phyloP scores from a whole-genome alignment of 371 early-diverging fungal species.

The Gilbertella persicaria region DNA sequence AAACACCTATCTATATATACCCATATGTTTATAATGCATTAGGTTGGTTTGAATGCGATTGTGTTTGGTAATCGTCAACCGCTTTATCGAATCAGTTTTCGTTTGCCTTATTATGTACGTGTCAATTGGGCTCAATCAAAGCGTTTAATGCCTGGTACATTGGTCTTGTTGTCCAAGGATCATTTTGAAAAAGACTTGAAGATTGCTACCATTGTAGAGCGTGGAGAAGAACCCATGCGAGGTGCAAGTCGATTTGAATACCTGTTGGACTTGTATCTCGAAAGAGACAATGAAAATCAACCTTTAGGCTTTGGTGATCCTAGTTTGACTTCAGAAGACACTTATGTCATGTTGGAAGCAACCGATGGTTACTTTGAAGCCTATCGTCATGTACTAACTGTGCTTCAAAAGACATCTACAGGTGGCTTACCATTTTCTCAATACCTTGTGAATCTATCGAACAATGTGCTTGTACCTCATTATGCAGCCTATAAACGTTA shows the following conservation, averaged over 20 bases:
- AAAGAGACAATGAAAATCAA: conserved; percentile 38
- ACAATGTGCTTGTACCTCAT: conserved; percentile 23
- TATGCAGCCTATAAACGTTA: conserved; percentile 37
- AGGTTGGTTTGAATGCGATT: conserved; percentile 58
- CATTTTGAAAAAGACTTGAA: conserved; percentile 54
- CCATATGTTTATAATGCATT: neutral
- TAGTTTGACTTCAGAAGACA: conserved; percentile 28
- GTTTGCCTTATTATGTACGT: conserved; percentile 45
- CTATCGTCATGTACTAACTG: conserved; percentile 46
- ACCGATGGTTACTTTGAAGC: conserved; percentile 58
- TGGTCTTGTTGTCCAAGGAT: conserved; percentile 58
- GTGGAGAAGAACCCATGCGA: conserved; percentile 51
- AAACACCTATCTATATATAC: neutral
- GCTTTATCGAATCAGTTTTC: conserved; percentile 56
- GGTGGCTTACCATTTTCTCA: conserved; percentile 17
- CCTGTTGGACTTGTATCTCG: conserved; percentile 54
- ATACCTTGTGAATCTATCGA: conserved; percentile 24
- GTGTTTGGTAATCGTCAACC: conserved; percentile 54
- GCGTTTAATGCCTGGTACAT: conserved; percentile 57
- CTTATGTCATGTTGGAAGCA: conserved; percentile 51
- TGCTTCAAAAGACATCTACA: conserved; percentile 15
- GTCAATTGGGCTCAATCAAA: conserved; percentile 59
- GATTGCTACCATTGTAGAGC: conserved; percentile 60
- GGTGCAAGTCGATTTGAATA: conserved; percentile 49
- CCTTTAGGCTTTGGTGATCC: conserved; percentile 52